phyloP scores from a whole-genome alignment of 2,329 filamentous ascomycete genomes.

The Moelleriella libera region DNA sequence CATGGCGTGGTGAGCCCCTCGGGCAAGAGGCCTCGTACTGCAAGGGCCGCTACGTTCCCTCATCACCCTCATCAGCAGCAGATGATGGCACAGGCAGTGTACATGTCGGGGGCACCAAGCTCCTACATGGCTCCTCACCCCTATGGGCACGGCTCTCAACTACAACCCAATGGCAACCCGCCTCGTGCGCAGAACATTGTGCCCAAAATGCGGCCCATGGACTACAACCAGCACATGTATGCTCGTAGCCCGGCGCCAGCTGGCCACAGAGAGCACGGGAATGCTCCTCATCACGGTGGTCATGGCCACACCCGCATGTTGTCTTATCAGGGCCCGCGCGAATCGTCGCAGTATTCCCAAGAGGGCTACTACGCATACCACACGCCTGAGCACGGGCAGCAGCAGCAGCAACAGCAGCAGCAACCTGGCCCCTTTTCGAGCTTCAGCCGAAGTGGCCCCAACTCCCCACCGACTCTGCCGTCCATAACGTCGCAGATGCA shows the following conservation, averaged over 20 bases:
- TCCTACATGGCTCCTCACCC: slow-evolving; percentile 3
- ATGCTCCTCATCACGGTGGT: background rate
- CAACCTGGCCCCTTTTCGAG: background rate
- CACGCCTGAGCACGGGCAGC: background rate
- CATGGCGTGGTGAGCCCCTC: slow-evolving; percentile 6
- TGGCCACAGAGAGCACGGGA: background rate
- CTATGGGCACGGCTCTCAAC: slow-evolving; percentile 2
- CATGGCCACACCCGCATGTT: slow-evolving; percentile 2
- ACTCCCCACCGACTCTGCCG: slow-evolving; percentile 9
- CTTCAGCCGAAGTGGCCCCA: slow-evolving; percentile 1
- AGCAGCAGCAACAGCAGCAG: slow-evolving; percentile 1
- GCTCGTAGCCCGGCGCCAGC: background rate
- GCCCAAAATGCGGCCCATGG: slow-evolving; percentile 10
- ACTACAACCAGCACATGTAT: slow-evolving; percentile 5
- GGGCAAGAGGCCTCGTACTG: slow-evolving; percentile 11
- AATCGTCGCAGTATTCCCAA: background rate
- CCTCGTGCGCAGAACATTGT: slow-evolving; percentile 10
- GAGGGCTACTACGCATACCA: background rate
- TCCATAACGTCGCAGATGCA: slow-evolving; percentile 11
- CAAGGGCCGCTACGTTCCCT: slow-evolving; percentile 1
- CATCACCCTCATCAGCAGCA: slow-evolving; percentile 1
- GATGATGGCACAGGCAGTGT: background rate
- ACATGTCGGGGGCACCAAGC: slow-evolving; percentile 1
- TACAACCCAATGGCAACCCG: background rate
- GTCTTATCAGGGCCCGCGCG: slow-evolving; percentile 1